Percentiles rank a stretch among this genome's conserved stretches.
Conservation (phyloP, 2,329 filamentous ascomycete genomes). For the Epichloe coenophiala region DNA sequence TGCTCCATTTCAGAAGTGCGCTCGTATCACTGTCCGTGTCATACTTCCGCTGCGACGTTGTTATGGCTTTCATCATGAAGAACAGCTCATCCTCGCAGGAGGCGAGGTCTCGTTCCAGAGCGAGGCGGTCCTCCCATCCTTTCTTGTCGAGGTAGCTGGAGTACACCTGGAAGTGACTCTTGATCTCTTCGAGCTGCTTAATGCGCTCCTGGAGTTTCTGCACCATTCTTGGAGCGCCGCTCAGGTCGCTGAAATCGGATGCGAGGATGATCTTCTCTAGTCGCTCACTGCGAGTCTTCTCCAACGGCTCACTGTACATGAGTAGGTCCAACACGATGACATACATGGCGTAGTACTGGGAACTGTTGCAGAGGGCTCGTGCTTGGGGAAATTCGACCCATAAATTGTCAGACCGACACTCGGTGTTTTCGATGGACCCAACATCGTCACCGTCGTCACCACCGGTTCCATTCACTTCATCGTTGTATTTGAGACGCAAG, state of each 20-base stretch:
- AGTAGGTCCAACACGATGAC: slow-evolving; percentile 93
- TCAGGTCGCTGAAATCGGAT: slow-evolving; percentile 93
- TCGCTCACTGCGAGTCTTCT: slow-evolving; percentile 92
- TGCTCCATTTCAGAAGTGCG: slow-evolving; percentile 79
- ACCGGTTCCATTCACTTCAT: slow-evolving; percentile 65
- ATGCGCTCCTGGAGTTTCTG: slow-evolving; percentile 84
- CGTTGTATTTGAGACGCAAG: slow-evolving; percentile 90
- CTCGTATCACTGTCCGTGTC: slow-evolving; percentile 59
- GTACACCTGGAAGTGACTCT: slow-evolving; percentile 88
- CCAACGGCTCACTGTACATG: slow-evolving; percentile 88
- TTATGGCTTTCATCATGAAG: slow-evolving; percentile 99
- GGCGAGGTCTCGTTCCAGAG: slow-evolving; percentile 79
- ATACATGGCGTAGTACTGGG: slow-evolving; percentile 95
- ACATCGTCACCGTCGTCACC: slow-evolving; percentile 21
- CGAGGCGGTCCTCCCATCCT: slow-evolving; percentile 80
- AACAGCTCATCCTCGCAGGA: slow-evolving; percentile 93
- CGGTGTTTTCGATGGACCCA: slow-evolving; percentile 41
- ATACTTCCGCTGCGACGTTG: slow-evolving; percentile 79
- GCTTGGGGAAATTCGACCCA: slow-evolving; percentile 95
- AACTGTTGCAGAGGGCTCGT: slow-evolving; percentile 88
- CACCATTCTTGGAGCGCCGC: slow-evolving; percentile 87
- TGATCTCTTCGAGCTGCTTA: slow-evolving; percentile 88
- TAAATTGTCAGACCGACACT: slow-evolving; percentile 85
- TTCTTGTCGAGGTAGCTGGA: slow-evolving; percentile 73
- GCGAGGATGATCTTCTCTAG: slow-evolving; percentile 98